phyloP scores from a whole-genome alignment of 257 asterid genomes.

The Forsythia suspensa region DNA sequence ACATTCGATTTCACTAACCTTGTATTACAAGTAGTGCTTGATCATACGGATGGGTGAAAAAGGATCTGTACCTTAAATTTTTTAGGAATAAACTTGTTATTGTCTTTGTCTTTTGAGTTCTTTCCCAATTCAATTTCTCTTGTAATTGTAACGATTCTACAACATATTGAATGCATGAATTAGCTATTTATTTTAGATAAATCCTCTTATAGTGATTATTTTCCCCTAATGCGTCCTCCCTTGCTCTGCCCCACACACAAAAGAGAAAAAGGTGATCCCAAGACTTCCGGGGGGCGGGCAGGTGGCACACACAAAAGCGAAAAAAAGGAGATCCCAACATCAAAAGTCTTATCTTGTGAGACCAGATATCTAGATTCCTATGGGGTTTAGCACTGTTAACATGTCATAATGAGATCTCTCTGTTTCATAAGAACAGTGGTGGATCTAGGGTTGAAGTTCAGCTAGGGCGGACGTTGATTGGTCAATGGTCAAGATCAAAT shows the following conservation, averaged over 20 bases:
- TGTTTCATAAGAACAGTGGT: not conserved
- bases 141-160: too few species aligned
- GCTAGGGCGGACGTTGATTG: too few species aligned
- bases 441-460: too few species aligned
- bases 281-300: too few species aligned
- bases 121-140: not conserved
- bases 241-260: not conserved
- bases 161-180: too few species aligned
- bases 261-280: not conserved
- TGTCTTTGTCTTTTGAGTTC: not conserved
- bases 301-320: too few species aligned
- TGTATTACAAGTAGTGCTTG: not conserved
- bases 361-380: not conserved
- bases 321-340: not conserved
- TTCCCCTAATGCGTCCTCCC: not conserved
- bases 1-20: not conserved
- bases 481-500: too few species aligned
- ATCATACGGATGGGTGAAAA: not conserved
- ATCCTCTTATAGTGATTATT: not conserved
- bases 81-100: not conserved
- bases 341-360: constrained; percentile 1
- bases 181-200: not conserved
- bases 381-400: not conserved
- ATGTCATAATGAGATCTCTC: not conserved
- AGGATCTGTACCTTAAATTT: not conserved